Conservation (phyloP, 2,329 filamentous ascomycete species). For the Zymoseptoria tritici region DNA sequence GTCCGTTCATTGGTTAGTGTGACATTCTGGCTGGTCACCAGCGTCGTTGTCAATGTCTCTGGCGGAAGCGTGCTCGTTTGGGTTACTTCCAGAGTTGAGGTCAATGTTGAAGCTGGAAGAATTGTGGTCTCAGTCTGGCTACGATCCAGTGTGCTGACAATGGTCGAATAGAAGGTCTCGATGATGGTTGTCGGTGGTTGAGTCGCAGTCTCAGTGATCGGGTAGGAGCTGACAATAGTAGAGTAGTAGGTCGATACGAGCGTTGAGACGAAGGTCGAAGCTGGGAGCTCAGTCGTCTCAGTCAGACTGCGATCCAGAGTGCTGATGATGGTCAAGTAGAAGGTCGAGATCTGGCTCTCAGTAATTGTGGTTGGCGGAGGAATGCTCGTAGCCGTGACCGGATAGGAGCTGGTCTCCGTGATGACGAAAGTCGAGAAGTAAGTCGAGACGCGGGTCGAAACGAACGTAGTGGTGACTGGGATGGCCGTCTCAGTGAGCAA, state of each 20-base stretch:
- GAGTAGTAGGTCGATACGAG: neutral
- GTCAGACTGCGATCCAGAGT: neutral
- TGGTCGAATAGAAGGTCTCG: neutral
- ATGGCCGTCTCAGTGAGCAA: neutral
- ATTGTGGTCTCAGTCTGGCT: neutral
- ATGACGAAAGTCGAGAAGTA: neutral
- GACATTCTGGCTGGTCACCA: neutral
- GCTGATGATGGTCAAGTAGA: neutral
- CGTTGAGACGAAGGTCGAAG: neutral
- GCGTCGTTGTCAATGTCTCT: neutral
- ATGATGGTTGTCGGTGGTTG: neutral
- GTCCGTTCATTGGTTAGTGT: neutral
- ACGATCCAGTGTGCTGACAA: neutral
- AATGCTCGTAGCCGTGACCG: neutral
- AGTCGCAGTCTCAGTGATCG: neutral
- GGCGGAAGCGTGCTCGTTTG: neutral
- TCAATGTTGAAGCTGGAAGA: neutral
- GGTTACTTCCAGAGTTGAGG: neutral
- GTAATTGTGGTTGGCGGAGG: neutral
- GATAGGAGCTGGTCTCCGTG: neutral
- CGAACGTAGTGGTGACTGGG: neutral
- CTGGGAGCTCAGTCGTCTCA: neutral
- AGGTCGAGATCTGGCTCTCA: neutral
- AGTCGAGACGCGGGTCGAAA: neutral
- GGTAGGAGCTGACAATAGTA: neutral